Evolutionary conservation across 1,284 basidiomycete genomes (phyloP), one percentile per base, ranked within the genome.

Genomic region (Cryptococcus sp.): DNA sequence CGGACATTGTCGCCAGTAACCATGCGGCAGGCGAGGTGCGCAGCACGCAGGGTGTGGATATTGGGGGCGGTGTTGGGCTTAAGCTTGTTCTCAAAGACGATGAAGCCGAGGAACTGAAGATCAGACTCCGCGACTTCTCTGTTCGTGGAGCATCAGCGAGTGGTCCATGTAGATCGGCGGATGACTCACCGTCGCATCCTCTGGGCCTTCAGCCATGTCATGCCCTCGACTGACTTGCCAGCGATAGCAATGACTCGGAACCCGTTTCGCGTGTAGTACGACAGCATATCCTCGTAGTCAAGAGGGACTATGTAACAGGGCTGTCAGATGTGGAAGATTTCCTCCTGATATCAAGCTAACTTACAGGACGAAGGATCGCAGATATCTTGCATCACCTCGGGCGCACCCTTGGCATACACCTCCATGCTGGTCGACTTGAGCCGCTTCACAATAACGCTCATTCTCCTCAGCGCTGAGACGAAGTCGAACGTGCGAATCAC

Each of bases 51-150:
- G 0, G 87, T 87, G 61, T 91, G 88, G 56, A 99, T 97, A 20
- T 91, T 92, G 18, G 92, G 89, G 0, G 90, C 82, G 0, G 96
- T 97, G 9, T 89, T 93, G 5, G 89, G 85, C 75, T 99, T 99
- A 61, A 99, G 81, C 79, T 97, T 93, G 81, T 99, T 99, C 77
- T 99, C 96, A 70, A 99, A 99, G 55, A 99, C 94, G 71, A 98
- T 88, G 45, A 99, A 80, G 6, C 96, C 96, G 13, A 98, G 83
- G 80, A 99, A 99, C 49, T 86, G 87, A 9, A 99, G 80, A 40
- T 85, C 85, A 12, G 87, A 89, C 74, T 99, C 96, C 18, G 93
- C 95, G 77, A 95, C 90, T 71, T 98, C 95, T 39, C 91, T 93
- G 40, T 24, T 20, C 24, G 20, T 38, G 66, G 13, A 15, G 18